Percentiles rank a stretch among this genome's conserved stretches.
Conservation (phyloP, 2,329 filamentous ascomycete species). For the Nemania diffusa region DNA sequence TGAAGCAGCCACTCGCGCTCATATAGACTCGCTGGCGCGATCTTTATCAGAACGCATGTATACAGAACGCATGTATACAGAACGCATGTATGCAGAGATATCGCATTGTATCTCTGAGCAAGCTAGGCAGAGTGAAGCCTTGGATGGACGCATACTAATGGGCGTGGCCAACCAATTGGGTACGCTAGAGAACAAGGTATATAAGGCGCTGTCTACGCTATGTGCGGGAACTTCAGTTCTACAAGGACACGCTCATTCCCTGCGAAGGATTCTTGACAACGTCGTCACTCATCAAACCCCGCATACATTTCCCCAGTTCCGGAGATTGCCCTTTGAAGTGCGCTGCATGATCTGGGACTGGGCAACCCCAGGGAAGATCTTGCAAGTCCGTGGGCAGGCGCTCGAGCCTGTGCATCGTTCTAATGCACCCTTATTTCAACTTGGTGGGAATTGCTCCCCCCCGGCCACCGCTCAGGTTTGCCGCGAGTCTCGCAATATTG, state of each 20-base stretch:
- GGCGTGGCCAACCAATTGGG: neutral
- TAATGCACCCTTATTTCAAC: neutral
- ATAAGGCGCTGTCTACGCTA: neutral
- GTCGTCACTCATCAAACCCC: neutral
- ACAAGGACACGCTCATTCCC: neutral
- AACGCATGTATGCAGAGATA: neutral
- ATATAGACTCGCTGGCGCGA: neutral
- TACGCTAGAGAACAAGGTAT: neutral
- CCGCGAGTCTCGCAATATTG: neutral
- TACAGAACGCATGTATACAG: too few species aligned
- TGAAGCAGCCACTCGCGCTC: slow-evolving; percentile 1
- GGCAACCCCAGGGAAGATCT: neutral
- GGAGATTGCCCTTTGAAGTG: neutral
- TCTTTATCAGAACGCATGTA: too few species aligned
- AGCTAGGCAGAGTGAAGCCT: neutral
- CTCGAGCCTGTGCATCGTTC: neutral
- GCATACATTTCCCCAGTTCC: neutral
- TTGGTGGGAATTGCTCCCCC: neutral
- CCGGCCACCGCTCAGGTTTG: slow-evolving; percentile 1
- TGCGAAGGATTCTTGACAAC: slow-evolving; percentile 1
- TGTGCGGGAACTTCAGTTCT: neutral
- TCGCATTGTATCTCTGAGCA: neutral
- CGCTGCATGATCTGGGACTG: slow-evolving; percentile 1
- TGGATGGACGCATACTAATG: neutral
- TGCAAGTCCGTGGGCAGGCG: neutral